Conservation (phyloP, 208 protist species). For the Vickermania ingenoplastis region DNA sequence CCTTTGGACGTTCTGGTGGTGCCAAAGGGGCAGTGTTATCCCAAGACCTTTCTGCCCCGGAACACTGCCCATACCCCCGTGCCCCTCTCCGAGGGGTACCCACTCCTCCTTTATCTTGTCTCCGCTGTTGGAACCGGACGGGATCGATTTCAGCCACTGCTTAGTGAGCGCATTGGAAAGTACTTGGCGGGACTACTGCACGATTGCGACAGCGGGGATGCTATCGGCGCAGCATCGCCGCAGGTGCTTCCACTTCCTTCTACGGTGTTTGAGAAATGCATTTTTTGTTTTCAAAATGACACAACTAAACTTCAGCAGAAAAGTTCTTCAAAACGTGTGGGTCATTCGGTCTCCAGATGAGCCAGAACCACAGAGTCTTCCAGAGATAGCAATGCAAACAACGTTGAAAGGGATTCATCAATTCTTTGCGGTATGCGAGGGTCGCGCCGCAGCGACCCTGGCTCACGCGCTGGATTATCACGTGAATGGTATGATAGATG, state of each 20-base stretch:
- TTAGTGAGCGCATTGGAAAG: not conserved
- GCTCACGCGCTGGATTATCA: constrained; percentile 42
- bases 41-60: too few species aligned
- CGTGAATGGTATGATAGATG: constrained; percentile 4
- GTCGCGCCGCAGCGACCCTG: constrained; percentile 39
- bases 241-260: not conserved
- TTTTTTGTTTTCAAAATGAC: not conserved
- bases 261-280: not conserved
- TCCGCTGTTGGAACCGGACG: not conserved
- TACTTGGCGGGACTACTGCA: not conserved
- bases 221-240: not conserved
- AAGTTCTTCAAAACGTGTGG: constrained; percentile 1
- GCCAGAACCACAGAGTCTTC: not conserved
- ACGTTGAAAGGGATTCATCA: constrained; percentile 12
- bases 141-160: not conserved
- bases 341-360: not conserved
- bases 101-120: not conserved
- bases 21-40: too few species aligned
- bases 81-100: not conserved
- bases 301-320: not conserved
- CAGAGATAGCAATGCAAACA: constrained; percentile 3
- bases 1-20: too few species aligned
- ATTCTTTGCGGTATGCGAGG: constrained; percentile 38
- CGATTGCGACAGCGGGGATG: not conserved
- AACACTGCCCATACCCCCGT: not conserved